These are phyloP conservation scores for Nemania sp. DNA, from an alignment of 2,329 filamentous ascomycete species.

Conservation along the genomic window DNA sequence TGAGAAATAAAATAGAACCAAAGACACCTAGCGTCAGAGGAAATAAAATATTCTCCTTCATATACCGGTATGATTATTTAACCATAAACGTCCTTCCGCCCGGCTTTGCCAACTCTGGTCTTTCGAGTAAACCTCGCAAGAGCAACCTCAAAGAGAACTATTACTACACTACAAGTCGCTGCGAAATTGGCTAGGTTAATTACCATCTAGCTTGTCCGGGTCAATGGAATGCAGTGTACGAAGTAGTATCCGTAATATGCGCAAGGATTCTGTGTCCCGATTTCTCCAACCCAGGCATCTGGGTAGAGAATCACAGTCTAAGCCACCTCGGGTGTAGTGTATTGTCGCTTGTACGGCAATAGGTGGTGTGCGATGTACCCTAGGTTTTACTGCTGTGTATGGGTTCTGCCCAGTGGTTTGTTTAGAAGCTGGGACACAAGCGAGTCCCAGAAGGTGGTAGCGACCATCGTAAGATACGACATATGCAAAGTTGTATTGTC, in stretches of 20 bases:
- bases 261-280: constrained; percentile 35
- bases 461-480: constrained; percentile 22
- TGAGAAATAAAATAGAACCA: no score
- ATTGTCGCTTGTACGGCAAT: constrained; percentile 24
- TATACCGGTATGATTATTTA: constrained; percentile 3
- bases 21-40: no score
- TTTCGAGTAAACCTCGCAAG: no score
- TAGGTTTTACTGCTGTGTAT: no score
- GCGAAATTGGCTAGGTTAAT: constrained; percentile 13
- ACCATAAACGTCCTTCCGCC: constrained; percentile 16
- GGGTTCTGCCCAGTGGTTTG: no score
- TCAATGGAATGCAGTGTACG: neutral
- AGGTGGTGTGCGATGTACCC: constrained; percentile 12
- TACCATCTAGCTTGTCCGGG: neutral
- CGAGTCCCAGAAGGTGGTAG: constrained; percentile 19
- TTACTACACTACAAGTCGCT: constrained; percentile 12
- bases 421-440: constrained; percentile 26
- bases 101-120: constrained; percentile 32
- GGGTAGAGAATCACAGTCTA: constrained; percentile 38
- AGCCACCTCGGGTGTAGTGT: constrained; percentile 35
- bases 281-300: constrained; percentile 37
- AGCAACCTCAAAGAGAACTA: constrained; percentile 28
- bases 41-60: no score
- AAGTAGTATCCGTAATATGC: constrained; percentile 23
- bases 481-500: constrained; percentile 8